Conservation (phyloP, 257 asterid species). For the Cinchona pubescens region DNA sequence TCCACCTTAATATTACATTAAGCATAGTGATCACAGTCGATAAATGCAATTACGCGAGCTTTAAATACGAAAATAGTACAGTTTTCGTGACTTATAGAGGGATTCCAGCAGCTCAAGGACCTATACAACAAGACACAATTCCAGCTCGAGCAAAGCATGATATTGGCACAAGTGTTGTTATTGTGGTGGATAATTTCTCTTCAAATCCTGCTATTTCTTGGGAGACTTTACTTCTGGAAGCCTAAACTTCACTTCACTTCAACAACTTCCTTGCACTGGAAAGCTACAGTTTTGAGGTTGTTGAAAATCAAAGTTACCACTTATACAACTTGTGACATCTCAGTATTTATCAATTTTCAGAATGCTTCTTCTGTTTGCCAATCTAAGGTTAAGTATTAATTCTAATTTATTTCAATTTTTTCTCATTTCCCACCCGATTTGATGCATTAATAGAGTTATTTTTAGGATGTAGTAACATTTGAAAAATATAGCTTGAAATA, state of each 20-base stretch:
- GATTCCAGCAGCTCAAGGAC: conserved; percentile 38
- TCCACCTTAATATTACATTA: conserved; percentile 42
- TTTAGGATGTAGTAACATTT: background rate
- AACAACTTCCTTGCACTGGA: conserved; percentile 40
- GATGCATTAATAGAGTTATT: background rate
- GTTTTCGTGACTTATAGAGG: conserved; percentile 38
- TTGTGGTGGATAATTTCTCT: conserved; percentile 25
- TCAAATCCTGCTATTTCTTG: conserved; percentile 24
- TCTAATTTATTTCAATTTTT: background rate
- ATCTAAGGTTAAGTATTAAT: conserved; percentile 33
- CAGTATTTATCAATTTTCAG: conserved; percentile 28
- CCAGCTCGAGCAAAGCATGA: conserved; percentile 51
- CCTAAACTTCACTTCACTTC: conserved; percentile 47
- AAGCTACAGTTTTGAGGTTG: conserved; percentile 36
- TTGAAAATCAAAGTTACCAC: conserved; percentile 43
- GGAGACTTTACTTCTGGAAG: conserved; percentile 32
- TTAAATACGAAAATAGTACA: conserved; percentile 33
- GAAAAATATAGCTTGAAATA: background rate
- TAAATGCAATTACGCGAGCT: conserved; percentile 56
- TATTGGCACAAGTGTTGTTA: conserved; percentile 26
- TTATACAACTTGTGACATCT: conserved; percentile 41
- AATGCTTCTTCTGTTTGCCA: conserved; percentile 42
- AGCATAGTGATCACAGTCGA: conserved; percentile 39
- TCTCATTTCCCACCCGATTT: background rate
- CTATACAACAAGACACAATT: conserved; percentile 33